Evolutionary conservation across 495 filamentous ascomycete species (phyloP), one percentile per base, ranked within the genome.

Genomic region (Copromyces sp.): DNA sequence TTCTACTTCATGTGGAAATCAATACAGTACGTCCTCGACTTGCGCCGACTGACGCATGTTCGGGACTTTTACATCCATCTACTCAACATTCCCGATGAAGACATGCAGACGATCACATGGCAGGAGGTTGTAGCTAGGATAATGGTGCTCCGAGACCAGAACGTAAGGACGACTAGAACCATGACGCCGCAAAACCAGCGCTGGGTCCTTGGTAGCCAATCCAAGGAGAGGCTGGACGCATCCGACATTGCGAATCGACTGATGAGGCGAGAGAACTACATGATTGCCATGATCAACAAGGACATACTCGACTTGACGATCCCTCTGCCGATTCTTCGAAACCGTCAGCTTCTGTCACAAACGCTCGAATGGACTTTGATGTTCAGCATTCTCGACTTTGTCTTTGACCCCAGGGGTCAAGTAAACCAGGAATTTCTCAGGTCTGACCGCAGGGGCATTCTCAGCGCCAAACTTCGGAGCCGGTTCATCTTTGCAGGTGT

Each of bases 51-150:
- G 17, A 83, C 87, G 75, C 86, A 92, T 39, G 89, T 97, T 81
- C 93, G 94, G 76, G 90, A 95, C 80, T 99, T 98, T 81, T 99
- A 93, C 81, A 82, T 88, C 47, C 88, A 98, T 77, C 86, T 98
- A 8, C 88, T 99, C 17, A 90, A 91, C 39, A 91, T 99, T 40
- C 92, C 93, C 3, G 96, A 98, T 76, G 84, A 88, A 29, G 96
- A 99, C 73, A 96, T 99, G 78, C 96, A 98, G 81, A 97, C 94
- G 0, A 91, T 98, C 40, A 93, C 94, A 9, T 99, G 95, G 95
- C 94, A 98, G 79, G 91, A 96, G 73, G 87, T 98, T 41, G 95
- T 99, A 59, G 91, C 89, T 42, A 91, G 94, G 65, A 84, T 99
- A 70, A 98, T 98, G 90, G 86, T 87, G 16, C 81, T 98, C 8